A percentile compares a stretch with the other conserved stretches of the same genome.
phyloP scores from a whole-genome alignment of 495 filamentous ascomycete species.

The Clohesyomyces aquaticus region DNA sequence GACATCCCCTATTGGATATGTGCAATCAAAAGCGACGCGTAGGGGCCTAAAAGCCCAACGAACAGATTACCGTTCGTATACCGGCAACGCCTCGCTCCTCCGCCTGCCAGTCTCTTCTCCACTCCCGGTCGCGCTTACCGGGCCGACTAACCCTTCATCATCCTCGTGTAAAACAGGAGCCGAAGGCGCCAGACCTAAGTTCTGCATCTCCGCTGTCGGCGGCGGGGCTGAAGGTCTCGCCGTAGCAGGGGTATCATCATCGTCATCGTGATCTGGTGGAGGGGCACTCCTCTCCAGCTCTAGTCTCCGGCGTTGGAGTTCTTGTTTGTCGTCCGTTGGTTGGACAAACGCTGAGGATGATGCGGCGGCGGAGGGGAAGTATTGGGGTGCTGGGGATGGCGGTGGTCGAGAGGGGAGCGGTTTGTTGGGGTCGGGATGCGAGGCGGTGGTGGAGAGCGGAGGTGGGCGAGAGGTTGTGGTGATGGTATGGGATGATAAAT shows the following conservation, averaged over 20 bases:
- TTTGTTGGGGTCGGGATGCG: constrained; percentile 3
- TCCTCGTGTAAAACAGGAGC: constrained; percentile 71
- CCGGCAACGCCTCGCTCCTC: constrained; percentile 5
- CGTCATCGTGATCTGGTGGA: constrained; percentile 52
- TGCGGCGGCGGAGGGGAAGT: constrained; percentile 19
- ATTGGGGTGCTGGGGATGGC: constrained; percentile 13
- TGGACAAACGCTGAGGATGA: constrained; percentile 19
- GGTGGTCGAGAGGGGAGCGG: constrained; percentile 10
- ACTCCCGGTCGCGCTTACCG: constrained; percentile 4
- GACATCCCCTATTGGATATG: too few species aligned
- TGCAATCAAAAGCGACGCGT: too few species aligned
- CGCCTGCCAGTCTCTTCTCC: neutral
- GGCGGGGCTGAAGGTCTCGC: constrained; percentile 13
- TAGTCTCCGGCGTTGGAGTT: constrained; percentile 75
- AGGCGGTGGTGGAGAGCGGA: neutral
- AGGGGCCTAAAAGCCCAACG: too few species aligned
- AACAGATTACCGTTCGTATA: constrained; percentile 6
- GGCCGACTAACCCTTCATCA: constrained; percentile 49
- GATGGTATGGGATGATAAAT: constrained; percentile 16
- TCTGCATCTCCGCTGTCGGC: constrained; percentile 1
- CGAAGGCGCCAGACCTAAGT: constrained; percentile 51
- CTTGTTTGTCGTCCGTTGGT: constrained; percentile 77
- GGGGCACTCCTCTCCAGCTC: constrained; percentile 75
- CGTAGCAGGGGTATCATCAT: constrained; percentile 36
- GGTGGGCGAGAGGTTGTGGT: constrained; percentile 2